phyloP scores from a whole-genome alignment of 2,329 filamentous ascomycete genomes.

The Aspergillus piperis region DNA sequence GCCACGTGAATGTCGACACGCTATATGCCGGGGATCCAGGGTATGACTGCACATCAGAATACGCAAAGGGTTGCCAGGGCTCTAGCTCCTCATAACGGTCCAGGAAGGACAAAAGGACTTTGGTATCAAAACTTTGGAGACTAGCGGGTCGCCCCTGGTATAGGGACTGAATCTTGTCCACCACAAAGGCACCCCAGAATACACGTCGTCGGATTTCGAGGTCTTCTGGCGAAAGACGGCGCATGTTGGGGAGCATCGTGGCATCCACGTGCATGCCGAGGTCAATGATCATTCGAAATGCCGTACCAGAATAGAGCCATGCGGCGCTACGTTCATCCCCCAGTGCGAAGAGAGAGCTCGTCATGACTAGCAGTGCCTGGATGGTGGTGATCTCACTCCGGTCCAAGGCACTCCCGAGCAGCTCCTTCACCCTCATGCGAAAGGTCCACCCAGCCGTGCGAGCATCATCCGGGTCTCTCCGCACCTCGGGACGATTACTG shows the following conservation, averaged over 20 bases:
- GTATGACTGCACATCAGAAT: not conserved
- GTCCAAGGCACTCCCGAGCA: conserved; percentile 51
- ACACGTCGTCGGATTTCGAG: conserved; percentile 34
- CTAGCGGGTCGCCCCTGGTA: conserved; percentile 57
- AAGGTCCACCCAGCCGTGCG: conserved; percentile 54
- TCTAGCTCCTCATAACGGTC: conserved; percentile 55
- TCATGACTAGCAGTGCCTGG: conserved; percentile 56
- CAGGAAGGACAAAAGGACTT: conserved; percentile 47
- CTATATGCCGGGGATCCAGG: conserved; percentile 35
- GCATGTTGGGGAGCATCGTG: conserved; percentile 11
- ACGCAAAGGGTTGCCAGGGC: conserved; percentile 27
- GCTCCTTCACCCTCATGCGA: conserved; percentile 48
- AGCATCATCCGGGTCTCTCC: conserved; percentile 48
- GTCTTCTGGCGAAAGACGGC: conserved; percentile 29
- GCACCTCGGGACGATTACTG: conserved; percentile 49
- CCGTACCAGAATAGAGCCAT: conserved; percentile 56
- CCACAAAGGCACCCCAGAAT: conserved; percentile 38
- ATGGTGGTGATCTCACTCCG: conserved; percentile 57
- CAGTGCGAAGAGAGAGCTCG: conserved; percentile 53
- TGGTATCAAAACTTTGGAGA: conserved; percentile 47
- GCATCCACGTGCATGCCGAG: conserved; percentile 50
- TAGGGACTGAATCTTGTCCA: conserved; percentile 57
- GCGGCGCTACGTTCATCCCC: conserved; percentile 54
- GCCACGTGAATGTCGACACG: conserved; percentile 39
- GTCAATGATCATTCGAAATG: conserved; percentile 56